Percentiles rank a stretch among this genome's conserved stretches.
phyloP scores from a whole-genome alignment of 805 yeast species.

The Limtongia smithiae region DNA sequence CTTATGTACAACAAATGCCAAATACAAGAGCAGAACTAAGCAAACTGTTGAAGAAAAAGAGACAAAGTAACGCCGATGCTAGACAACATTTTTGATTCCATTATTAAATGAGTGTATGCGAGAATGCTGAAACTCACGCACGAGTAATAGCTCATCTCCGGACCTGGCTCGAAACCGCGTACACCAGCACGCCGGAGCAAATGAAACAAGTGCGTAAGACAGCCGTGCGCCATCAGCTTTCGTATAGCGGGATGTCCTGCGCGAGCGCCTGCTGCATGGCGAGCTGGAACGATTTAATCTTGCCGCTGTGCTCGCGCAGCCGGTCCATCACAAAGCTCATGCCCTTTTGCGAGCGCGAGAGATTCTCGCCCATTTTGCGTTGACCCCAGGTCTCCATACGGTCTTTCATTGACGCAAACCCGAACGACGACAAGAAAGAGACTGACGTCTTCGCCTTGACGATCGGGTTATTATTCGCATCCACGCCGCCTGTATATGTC shows the following conservation, averaged over 20 bases:
- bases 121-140: too few relatives aligned
- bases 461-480: constrained; percentile 50
- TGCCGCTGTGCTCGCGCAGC: constrained; percentile 36
- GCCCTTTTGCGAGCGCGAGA: constrained; percentile 64
- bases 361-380: constrained; percentile 62
- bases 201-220: too few relatives aligned
- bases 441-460: constrained; percentile 37
- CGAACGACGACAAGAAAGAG: constrained; percentile 48
- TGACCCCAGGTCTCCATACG: constrained; percentile 82
- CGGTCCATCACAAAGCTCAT: constrained; percentile 73
- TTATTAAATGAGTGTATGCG: too few relatives aligned
- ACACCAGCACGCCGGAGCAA: too few relatives aligned
- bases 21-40: too few relatives aligned
- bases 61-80: too few relatives aligned
- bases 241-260: background rate
- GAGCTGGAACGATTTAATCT: constrained; percentile 24
- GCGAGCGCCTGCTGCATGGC: constrained; percentile 26
- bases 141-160: too few relatives aligned
- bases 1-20: too few relatives aligned
- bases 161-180: too few relatives aligned
- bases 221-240: too few relatives aligned
- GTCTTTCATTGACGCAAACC: constrained; percentile 57
- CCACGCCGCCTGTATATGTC: constrained; percentile 42
- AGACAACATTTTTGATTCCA: too few relatives aligned
- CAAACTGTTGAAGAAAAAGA: too few relatives aligned